Evolutionary conservation across 306 rosid genomes (phyloP), one percentile per base, ranked within the genome.

Genomic region (Malus sylvestris): DNA sequence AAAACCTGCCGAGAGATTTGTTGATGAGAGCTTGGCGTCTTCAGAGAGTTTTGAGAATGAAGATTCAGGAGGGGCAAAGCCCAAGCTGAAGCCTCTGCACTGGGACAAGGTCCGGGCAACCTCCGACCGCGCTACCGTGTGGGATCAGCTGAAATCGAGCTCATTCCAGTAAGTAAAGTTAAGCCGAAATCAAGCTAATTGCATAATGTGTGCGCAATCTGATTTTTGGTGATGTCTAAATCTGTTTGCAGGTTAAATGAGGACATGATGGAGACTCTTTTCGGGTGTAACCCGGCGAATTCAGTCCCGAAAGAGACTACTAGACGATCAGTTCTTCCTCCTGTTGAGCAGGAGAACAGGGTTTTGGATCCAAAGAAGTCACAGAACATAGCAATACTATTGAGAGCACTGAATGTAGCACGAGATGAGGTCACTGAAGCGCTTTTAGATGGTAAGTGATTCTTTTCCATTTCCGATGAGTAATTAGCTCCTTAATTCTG

Each of bases 21-120:
- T 40, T 46, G 57, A 29, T 44, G 59, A 32, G 10, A 83, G 76
- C 64, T 68, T 65, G 72, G 80, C 77, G 63, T 84, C 89, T 61
- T 79, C 86, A 22, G 92, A 84, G 88, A 86, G 75, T 87, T 71
- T 82, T 8, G 96, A 89, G 67, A 80, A 81, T 62, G 93, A 89
- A 53, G 98, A 86, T 18, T 72, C 78, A 63, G 96, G 93, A 10
- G 93, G 90, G 68, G 79, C 85, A 25, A 95, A 89, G 78, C 97
- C 99, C 10, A 92, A 91, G 76, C 74, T 95, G 73, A 95, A 91
- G 85, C 89, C 99, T 70, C 69, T 95, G 82, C 99, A 95, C 75
- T 95, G 99, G 99, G 99, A 95, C 74, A 95, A 95, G 87, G 99
- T 95, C 38, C 89, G 97, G 35, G 99, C 99, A 8, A 90, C 97